Evolutionary conservation across 2,329 filamentous ascomycete genomes (phyloP), one percentile per base, ranked within the genome.

Genomic region (Cyanodermella asteris): DNA sequence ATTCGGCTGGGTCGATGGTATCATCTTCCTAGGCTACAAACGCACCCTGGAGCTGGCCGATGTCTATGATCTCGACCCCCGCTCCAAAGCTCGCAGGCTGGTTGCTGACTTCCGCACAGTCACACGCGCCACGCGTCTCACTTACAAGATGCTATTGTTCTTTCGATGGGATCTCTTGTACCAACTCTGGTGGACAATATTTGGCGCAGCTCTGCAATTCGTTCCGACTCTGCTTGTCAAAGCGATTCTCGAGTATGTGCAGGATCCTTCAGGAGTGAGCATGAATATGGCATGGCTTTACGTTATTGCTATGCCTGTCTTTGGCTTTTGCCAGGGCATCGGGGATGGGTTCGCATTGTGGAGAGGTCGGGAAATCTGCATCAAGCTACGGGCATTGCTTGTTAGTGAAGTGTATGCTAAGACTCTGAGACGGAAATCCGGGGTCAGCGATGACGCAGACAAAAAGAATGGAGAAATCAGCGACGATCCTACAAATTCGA

Each of bases 391-490:
- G 33, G 82, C 87, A 25, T 87, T 97, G 42, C 81, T 97, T 33
- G 80, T 97, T 36, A 87, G 87, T 28, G 87, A 97, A 42, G 87
- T 97, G 23, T 97, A 97, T 45, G 77, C 81, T 29, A 97, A 97
- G 52, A 80, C 87, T 2, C 61, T 97, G 11, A 71, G 90, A 34
- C 72, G 87, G 38, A 91, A 91, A 49, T 84, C 81, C 11, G 72
- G 80, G 13, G 71, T 82, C 6, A 66, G 71, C 11, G 61, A 60
- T 18, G 81, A 94, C 36, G 70, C 73, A 26, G 50, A 55, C 20
- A 53, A 57, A 29, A 54, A 59, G 34, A 47, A 49, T 21, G 32
- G 40, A 3, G 45, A 55, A 14, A 39, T 55, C 6, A 48, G 57
- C 26, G 34, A 42, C 26, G 44, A 55, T n/a, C 30, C 28, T 28